A percentile compares a stretch with the other conserved stretches of the same genome.
phyloP scores from a whole-genome alignment of 2,329 filamentous ascomycete genomes.

The Fusarium poae region DNA sequence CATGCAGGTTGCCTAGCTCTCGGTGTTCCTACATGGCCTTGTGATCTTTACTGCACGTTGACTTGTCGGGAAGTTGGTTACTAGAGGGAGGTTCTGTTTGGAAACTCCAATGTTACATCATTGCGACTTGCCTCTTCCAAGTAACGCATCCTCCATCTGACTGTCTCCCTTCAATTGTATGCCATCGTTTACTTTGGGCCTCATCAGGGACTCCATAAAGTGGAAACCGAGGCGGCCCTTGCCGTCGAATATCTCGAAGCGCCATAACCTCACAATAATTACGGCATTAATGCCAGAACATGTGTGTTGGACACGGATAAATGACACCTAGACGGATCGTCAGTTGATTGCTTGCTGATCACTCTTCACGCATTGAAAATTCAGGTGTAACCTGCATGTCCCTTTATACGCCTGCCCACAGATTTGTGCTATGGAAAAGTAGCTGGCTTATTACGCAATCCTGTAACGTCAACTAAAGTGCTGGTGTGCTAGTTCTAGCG shows the following conservation, averaged over 20 bases:
- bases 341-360: background rate
- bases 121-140: slow-evolving; percentile 3
- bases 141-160: background rate
- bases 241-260: slow-evolving; percentile 16
- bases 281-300: slow-evolving; percentile 10
- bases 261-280: slow-evolving; percentile 14
- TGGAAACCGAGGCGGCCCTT: slow-evolving; percentile 22
- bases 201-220: slow-evolving; percentile 14
- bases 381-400: slow-evolving; percentile 2
- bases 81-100: background rate
- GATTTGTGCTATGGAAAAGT: background rate
- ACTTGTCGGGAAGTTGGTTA: slow-evolving; percentile 2
- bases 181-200: background rate
- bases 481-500: background rate
- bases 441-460: background rate
- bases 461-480: background rate
- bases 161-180: slow-evolving; percentile 5
- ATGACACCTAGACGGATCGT: background rate
- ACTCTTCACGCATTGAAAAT: background rate
- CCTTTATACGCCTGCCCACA: background rate
- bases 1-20: slow-evolving; percentile 32
- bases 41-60: slow-evolving; percentile 8
- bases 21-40: slow-evolving; percentile 11
- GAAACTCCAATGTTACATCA: background rate
- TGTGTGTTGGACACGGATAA: background rate